Evolutionary conservation across 345 rosid species (phyloP), one percentile per base, ranked within the genome.

Genomic region (Eucalyptus regnans): DNA sequence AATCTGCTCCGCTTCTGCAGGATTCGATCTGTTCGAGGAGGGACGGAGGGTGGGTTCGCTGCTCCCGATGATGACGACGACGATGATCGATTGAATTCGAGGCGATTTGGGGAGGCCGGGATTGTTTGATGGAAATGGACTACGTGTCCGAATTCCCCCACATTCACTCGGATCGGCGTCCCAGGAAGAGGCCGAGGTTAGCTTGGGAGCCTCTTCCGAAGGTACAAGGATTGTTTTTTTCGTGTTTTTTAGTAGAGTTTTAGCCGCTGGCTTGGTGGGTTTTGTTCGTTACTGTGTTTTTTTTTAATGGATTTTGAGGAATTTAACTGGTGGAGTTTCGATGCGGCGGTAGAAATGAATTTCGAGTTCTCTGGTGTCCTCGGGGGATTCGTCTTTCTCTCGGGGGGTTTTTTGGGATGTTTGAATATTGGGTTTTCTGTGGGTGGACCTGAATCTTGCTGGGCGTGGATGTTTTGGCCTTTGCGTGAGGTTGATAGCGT

Each of bases 141-240:
- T 94, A 91, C 56, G 90, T 92, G 56, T 87, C 92, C 31, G 93
- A 93, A 87, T 93, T 92, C 86, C 91, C 93, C 84, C 96, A 92
- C 64, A 90, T 33, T 90, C 92, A 92, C 90, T 91, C 93, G 93
- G 96, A 94, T 93, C 93, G 94, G 86, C 96, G 96, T 79, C 97
- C 97, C 87, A 88, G 94, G 90, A 95, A 95, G 92, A 92, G 92
- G 83, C 93, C 94, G 46, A 90, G 94, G 87, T 92, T 94, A 87
- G 96, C 92, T 91, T 95, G 96, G 95, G 95, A 95, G 68, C 52
- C 91, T 79, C 93, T 91, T 88, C 86, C 91, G 2, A 95, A 95
- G 97, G 96, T 95, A 92, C 51, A 7, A 6, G 37, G 88, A 88
- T 88, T 27, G 87, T 23, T 79, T 23, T 66, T 12, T 64, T 62